Conservation (phyloP, 306 rosid species). For the Dicorynia guianensis region DNA sequence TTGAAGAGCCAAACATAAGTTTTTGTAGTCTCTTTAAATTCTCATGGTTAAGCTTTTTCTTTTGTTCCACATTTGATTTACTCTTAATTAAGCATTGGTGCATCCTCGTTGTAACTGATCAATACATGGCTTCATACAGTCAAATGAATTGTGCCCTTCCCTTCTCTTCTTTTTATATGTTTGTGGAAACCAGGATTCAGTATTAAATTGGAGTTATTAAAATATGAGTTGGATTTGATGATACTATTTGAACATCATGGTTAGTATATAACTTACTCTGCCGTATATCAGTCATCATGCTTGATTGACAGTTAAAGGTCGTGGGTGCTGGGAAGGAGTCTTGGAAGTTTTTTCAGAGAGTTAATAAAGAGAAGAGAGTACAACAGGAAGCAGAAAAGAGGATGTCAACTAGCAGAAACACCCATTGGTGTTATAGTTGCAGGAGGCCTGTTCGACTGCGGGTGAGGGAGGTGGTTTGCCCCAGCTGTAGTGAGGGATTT, state of each 20-base stretch:
- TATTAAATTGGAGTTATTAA: not conserved
- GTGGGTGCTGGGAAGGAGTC: slow-evolving; percentile 5
- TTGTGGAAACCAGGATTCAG: not conserved
- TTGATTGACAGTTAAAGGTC: slow-evolving; percentile 11
- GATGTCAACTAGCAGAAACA: slow-evolving; percentile 55
- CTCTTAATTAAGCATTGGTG: no score
- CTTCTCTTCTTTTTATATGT: not conserved
- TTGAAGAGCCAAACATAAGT: not conserved
- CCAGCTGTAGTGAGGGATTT: slow-evolving; percentile 50
- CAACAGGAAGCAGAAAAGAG: slow-evolving; percentile 39
- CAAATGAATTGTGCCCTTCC: not conserved
- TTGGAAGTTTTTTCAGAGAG: slow-evolving; percentile 1
- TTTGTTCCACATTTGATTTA: slow-evolving; percentile 7
- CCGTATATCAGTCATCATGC: slow-evolving; percentile 6
- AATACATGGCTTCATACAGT: not conserved
- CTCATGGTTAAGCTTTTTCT: not conserved
- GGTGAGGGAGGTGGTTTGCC: slow-evolving; percentile 53
- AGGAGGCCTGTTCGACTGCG: slow-evolving; percentile 48
- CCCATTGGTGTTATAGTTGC: slow-evolving; percentile 66
- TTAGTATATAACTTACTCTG: not conserved
- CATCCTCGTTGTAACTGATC: not conserved
- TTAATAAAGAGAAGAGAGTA: not conserved
- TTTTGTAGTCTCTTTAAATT: not conserved
- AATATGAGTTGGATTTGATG: not conserved
- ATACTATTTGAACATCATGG: not conserved